Conservation (phyloP, 2,329 filamentous ascomycete genomes). For the Pleomassaria siparia region DNA sequence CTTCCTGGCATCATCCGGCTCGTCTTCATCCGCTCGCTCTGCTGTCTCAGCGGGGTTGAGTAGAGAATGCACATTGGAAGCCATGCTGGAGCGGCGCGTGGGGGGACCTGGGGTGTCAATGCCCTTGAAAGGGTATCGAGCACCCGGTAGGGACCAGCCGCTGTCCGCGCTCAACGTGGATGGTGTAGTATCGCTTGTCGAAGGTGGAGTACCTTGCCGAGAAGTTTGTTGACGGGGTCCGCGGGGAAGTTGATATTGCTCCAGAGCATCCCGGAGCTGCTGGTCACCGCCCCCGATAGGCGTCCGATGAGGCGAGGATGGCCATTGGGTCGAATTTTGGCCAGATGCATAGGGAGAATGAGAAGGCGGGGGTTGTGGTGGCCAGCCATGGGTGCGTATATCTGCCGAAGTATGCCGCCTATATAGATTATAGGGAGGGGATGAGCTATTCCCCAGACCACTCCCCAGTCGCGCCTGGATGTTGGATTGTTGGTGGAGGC, state of each 20-base stretch:
- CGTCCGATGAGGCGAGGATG: constrained; percentile 62
- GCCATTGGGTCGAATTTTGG: constrained; percentile 64
- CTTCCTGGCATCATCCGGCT: constrained; percentile 63
- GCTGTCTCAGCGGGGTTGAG: constrained; percentile 70
- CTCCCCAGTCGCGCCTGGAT: constrained; percentile 55
- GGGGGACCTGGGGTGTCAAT: constrained; percentile 59
- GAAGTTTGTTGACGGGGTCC: constrained; percentile 53
- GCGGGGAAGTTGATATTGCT: constrained; percentile 67
- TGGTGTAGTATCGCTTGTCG: constrained; percentile 51
- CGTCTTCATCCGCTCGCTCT: constrained; percentile 66
- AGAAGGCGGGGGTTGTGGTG: constrained; percentile 55
- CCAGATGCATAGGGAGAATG: constrained; percentile 69
- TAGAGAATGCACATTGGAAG: constrained; percentile 67
- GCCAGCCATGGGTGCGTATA: constrained; percentile 71
- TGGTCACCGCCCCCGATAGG: constrained; percentile 59
- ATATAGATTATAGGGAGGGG: constrained; percentile 67
- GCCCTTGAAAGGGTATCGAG: constrained; percentile 51
- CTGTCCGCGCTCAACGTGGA: constrained; percentile 55
- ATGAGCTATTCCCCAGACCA: constrained; percentile 48
- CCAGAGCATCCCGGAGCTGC: constrained; percentile 69
- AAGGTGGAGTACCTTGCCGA: constrained; percentile 57
- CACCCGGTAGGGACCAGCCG: constrained; percentile 58
- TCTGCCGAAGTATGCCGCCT: constrained; percentile 94
- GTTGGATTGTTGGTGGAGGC: constrained; percentile 66
- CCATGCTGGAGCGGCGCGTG: constrained; percentile 71